Evolutionary conservation across 2,329 filamentous ascomycete species (phyloP), one percentile per base, ranked within the genome.

Genomic region (Sporothrix sp.): DNA sequence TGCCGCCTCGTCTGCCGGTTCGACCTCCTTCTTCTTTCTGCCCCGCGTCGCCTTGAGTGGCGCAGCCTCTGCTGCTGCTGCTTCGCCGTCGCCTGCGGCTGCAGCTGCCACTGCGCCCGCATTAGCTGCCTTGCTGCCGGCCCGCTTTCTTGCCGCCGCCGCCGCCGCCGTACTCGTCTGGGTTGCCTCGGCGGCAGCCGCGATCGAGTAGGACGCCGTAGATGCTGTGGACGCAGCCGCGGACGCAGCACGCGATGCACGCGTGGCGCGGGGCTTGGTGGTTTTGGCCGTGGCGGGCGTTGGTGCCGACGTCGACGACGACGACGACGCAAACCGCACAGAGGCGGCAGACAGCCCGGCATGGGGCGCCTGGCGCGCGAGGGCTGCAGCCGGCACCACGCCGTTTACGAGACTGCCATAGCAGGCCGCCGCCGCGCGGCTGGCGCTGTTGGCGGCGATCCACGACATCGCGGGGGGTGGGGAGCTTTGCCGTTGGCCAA

Each of bases 41-140:
- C 49, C 40, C 14, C 50, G 35, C 13, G 36, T 42, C 4, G 42
- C 45, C 38, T 48, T 48, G 16, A 38, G 39, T 13, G 33, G 38
- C 9, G 32, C 25, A 3, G 36, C 4, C n/a, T 37, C 39, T 7
- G 32, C 35, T 33, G 46, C 25, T 7, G 28, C n/a, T 11, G 25
- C 28, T 5, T 25, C 35, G 1, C 28, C 33, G 25, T 11, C 43
- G 7, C 14, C 36, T 27, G 43, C 21, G 13, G 33, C 35, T 4
- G 23, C 50, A 1, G 50, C 37, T 33, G 35, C 37, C 8, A 23
- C 25, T 23, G 30, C 44, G 5, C 42, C 43, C 8, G 42, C 18
- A 4, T n/a, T 27, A 10, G 51, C 42, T 25, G 46, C 53, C 47
- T 56, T 57, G 10, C 50, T 58, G 51, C 49, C 55, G n/a, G 53